phyloP scores from a whole-genome alignment of 2,329 filamentous ascomycete genomes.

The Exophiala spinifera region DNA sequence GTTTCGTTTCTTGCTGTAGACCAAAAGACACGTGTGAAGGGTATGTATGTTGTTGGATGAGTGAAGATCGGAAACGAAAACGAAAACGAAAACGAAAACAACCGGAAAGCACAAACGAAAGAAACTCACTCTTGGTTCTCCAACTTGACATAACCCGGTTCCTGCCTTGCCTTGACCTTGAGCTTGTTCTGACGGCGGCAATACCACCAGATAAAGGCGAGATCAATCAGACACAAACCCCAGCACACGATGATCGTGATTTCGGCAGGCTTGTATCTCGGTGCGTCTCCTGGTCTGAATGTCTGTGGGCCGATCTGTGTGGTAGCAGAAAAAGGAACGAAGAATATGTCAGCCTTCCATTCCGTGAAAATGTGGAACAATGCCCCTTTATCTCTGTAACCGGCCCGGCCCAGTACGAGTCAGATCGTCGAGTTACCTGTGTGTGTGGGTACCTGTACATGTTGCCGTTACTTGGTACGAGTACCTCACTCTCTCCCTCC shows the following conservation, averaged over 20 bases:
- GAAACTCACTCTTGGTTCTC: constrained; percentile 61
- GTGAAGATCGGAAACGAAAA: too few species aligned
- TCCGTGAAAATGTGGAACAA: too few species aligned
- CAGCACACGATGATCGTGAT: constrained; percentile 63
- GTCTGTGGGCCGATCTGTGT: constrained; percentile 49
- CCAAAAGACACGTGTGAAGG: too few species aligned
- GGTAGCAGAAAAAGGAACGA: background rate
- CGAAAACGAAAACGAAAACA: too few species aligned
- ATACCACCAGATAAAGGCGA: constrained; percentile 63
- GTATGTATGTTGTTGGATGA: too few species aligned
- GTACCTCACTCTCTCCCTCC: too few species aligned
- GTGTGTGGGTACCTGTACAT: too few species aligned
- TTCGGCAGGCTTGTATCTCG: constrained; percentile 61
- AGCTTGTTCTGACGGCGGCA: constrained; percentile 57
- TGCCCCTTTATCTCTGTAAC: too few species aligned
- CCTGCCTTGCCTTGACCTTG: constrained; percentile 53
- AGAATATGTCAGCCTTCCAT: constrained; percentile 30
- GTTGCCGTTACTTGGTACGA: too few species aligned
- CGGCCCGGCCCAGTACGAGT: too few species aligned
- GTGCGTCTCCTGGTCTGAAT: constrained; percentile 56
- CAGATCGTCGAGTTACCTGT: too few species aligned
- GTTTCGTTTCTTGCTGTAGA: too few species aligned
- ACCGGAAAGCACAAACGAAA: background rate
- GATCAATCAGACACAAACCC: constrained; percentile 47
- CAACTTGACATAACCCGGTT: constrained; percentile 57